Percentiles rank a stretch among this genome's conserved stretches.
Evolutionary conservation across 2,329 filamentous ascomycete genomes (phyloP).

Genomic region (Calonectria pteridis): DNA sequence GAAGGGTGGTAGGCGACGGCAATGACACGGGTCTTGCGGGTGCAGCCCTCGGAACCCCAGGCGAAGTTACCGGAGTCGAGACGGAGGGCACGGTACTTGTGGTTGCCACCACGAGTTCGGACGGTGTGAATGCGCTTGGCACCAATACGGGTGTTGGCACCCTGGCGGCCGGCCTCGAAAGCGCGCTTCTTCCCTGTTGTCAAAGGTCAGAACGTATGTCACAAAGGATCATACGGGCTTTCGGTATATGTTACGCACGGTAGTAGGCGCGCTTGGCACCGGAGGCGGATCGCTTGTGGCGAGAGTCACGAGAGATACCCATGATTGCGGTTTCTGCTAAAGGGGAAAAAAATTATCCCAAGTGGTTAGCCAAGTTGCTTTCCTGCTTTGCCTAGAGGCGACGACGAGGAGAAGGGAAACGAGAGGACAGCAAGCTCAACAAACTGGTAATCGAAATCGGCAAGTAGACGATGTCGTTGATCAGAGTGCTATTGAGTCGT

Average conservation of each 20-base stretch:
- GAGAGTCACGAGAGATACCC: conserved; percentile 99
- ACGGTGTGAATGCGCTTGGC: conserved; percentile 96
- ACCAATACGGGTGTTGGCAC: conserved; percentile 99
- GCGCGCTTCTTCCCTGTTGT: conserved; percentile 92
- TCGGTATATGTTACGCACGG: conserved; percentile 75
- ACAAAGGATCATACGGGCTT: conserved; percentile 73
- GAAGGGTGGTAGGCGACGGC: conserved; percentile 98
- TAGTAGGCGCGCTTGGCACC: conserved; percentile 97
- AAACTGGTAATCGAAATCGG: conserved; percentile 38
- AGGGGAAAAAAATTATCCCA: conserved; percentile 40
- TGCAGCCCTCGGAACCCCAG: conserved; percentile 97
- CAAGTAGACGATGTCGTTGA: conserved; percentile 38
- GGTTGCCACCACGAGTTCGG: conserved; percentile 98
- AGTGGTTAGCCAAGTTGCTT: conserved; percentile 39
- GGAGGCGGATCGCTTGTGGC: conserved; percentile 99
- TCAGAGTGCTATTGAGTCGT: conserved; percentile 37
- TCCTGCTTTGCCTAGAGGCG: neutral
- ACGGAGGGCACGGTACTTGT: conserved; percentile 99
- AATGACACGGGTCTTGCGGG: conserved; percentile 99
- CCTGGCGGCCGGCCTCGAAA: conserved; percentile 99
- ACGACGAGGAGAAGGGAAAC: conserved; percentile 5
- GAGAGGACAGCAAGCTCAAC: conserved; percentile 37
- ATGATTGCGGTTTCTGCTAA: conserved; percentile 85
- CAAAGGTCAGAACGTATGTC: conserved; percentile 80
- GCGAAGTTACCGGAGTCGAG: conserved; percentile 99